Evolutionary conservation across 495 filamentous ascomycete species (phyloP).

Genomic region (Rusavskia elegans): DNA sequence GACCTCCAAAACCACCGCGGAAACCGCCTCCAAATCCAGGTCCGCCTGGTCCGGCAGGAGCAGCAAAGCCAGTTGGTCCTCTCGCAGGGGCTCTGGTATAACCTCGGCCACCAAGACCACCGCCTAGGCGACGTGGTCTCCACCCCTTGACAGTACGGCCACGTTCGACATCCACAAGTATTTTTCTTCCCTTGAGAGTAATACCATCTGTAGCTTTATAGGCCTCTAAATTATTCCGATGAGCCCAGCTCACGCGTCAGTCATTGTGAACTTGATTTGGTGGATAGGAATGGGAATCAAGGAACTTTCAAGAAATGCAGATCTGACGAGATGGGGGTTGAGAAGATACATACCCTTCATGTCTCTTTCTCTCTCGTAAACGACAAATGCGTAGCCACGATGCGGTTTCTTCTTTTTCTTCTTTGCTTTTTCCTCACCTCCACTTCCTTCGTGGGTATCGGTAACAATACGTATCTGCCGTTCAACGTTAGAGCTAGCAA

Average conservation of each 20-base stretch:
- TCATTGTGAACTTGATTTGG: slow-evolving; percentile 11
- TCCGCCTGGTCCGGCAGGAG: slow-evolving; percentile 46
- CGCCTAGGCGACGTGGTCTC: slow-evolving; percentile 83
- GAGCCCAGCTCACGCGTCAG: slow-evolving; percentile 14
- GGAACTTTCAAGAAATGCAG: slow-evolving; percentile 5
- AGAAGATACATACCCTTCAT: slow-evolving; percentile 72
- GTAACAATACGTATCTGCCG: slow-evolving; percentile 72
- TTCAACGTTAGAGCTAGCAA: neutral
- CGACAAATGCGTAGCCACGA: slow-evolving; percentile 89
- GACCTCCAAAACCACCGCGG: slow-evolving; percentile 38
- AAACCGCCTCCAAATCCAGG: slow-evolving; percentile 47
- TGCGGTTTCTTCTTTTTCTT: slow-evolving; percentile 73
- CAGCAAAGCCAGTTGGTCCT: slow-evolving; percentile 50
- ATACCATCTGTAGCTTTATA: slow-evolving; percentile 85
- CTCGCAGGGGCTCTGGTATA: slow-evolving; percentile 73
- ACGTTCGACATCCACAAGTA: slow-evolving; percentile 91
- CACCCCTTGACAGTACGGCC: slow-evolving; percentile 89
- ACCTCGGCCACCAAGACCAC: slow-evolving; percentile 79
- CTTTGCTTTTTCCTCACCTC: slow-evolving; percentile 39
- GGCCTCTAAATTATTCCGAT: slow-evolving; percentile 35
- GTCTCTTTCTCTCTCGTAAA: slow-evolving; percentile 93
- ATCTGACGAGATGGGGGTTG: no score
- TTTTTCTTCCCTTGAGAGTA: slow-evolving; percentile 77
- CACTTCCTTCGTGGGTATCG: slow-evolving; percentile 29
- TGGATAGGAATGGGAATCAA: slow-evolving; percentile 17